These are phyloP conservation scores for Crucihimalaya himalaica DNA, from an alignment of 345 rosid species.

Conservation along the genomic window DNA sequence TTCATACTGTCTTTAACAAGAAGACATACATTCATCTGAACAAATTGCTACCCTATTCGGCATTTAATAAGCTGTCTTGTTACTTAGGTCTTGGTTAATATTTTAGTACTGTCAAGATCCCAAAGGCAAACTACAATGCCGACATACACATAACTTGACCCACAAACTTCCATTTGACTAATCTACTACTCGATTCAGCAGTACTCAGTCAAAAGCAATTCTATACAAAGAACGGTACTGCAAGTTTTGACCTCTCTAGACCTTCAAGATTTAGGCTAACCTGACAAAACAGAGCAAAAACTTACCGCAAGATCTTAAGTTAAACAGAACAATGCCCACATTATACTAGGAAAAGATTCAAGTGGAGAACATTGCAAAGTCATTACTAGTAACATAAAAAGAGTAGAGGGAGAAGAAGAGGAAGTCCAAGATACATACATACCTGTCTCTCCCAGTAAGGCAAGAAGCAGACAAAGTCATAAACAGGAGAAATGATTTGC, in stretches of 20 bases:
- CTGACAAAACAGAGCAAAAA: neutral
- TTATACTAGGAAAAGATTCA: no score
- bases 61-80: neutral
- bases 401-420: no score
- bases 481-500: constrained; percentile 54
- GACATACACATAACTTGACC: neutral
- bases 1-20: neutral
- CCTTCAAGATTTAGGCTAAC: neutral
- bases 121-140: neutral
- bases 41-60: neutral
- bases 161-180: neutral
- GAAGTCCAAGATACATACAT: constrained; percentile 21
- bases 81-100: neutral
- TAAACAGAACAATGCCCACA: no score
- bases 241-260: constrained; percentile 4
- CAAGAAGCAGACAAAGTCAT: neutral
- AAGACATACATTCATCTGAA: neutral
- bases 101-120: neutral
- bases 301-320: neutral
- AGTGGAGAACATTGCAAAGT: no score
- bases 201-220: neutral
- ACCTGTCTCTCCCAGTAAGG: constrained; percentile 60
- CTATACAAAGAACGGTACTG: neutral
- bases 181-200: neutral
- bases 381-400: neutral